Evolutionary conservation across 2,329 filamentous ascomycete genomes (phyloP), one percentile per base, ranked within the genome.

Genomic region (Penicillium glabrum): DNA sequence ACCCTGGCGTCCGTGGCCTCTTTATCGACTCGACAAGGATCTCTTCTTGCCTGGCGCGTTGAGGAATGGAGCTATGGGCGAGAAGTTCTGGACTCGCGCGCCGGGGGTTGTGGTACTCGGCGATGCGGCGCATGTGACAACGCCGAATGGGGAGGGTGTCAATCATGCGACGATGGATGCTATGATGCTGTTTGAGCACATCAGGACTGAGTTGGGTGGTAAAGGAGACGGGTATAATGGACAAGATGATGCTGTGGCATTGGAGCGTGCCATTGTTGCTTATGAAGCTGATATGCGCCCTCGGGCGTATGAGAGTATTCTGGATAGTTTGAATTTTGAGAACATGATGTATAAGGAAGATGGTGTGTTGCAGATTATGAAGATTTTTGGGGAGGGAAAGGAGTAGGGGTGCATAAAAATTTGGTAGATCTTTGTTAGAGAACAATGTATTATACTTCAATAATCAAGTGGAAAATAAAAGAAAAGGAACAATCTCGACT

Each of bases 101-200:
- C 59, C 54, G 13, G 68, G 69, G 1, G 64, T 69, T n/a, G 65
- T 65, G 5, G 44, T 72, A 14, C 53, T 72, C 14, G 70, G 70
- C 6, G 70, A 72, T 54, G 66, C 69, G 5, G 65, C 69, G 5
- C 70, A 71, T 56, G 54, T 70, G 19, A 60, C 65, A 23, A 68
- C 65, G 3, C 68, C 68, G 1, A 66, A 67, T 45, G 70, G 70
- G 3, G 69, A 67, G 31, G 70, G 70, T 1, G 70, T 72, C 21
- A 72, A 72, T 33, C 59, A 61, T 43, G 64, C 67, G n/a, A 69
- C 71, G 65, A 61, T 58, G 46, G 68, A 71, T 60, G 59, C 68
- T 1, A 41, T 69, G 24, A 53, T 62, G n/a, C 21, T 50, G 14
- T 50, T 50, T 21, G 47, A 64, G 7, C 41, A 47, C 21, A 50